Evolutionary conservation across 2,329 filamentous ascomycete genomes (phyloP).

Genomic region (Talaromyces verruculosus): DNA sequence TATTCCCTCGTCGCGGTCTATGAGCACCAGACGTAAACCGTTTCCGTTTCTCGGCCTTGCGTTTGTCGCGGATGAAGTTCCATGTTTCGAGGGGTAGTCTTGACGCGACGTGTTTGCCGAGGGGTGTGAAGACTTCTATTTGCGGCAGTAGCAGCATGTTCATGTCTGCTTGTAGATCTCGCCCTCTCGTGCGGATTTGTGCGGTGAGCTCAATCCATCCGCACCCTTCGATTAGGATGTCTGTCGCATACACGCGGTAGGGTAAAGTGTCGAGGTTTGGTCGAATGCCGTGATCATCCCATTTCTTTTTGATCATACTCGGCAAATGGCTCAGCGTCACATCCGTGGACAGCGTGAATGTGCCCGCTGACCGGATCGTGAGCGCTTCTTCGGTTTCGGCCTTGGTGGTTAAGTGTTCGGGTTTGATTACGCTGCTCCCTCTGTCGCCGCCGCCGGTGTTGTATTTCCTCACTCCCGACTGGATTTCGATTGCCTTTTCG

Average conservation of each 20-base stretch:
- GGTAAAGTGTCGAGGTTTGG: conserved; percentile 55
- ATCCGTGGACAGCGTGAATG: conserved; percentile 73
- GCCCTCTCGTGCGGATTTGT: conserved; percentile 64
- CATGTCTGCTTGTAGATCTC: conserved; percentile 21
- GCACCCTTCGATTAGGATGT: conserved; percentile 86
- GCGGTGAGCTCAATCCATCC: conserved; percentile 89
- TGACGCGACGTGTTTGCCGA: conserved; percentile 72
- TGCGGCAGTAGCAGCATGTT: conserved; percentile 56
- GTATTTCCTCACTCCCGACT: conserved; percentile 61
- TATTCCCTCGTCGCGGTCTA: conserved; percentile 28
- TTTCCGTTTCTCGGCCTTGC: conserved; percentile 34
- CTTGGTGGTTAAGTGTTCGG: conserved; percentile 49
- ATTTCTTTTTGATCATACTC: conserved; percentile 65
- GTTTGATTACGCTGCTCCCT: conserved; percentile 63
- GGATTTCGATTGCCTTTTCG: conserved; percentile 73
- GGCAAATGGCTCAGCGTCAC: conserved; percentile 79
- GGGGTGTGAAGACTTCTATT: conserved; percentile 81
- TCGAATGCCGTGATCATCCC: conserved; percentile 61
- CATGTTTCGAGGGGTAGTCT: conserved; percentile 37
- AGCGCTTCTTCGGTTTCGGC: conserved; percentile 34
- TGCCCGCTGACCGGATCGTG: conserved; percentile 67
- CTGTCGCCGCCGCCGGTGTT: conserved; percentile 33
- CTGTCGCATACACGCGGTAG: conserved; percentile 75
- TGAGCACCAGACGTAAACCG: conserved; percentile 15
- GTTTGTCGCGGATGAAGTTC: conserved; percentile 35